Conservation (phyloP, 371 early-diverging fungal species). For the Mortierella sp. region DNA sequence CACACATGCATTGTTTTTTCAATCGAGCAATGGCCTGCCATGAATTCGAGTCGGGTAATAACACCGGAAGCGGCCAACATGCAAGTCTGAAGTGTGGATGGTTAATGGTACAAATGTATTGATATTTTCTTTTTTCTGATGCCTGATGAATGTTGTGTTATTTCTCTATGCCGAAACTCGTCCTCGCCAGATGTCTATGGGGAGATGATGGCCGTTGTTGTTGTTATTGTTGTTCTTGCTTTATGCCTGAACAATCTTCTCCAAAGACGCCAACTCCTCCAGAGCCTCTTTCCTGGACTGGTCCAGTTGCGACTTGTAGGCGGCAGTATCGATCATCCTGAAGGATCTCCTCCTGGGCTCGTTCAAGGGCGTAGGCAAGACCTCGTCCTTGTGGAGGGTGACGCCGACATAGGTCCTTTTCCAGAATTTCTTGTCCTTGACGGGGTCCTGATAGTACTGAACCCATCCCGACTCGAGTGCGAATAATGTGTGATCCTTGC, state of each 20-base stretch:
- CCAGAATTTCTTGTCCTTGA: constrained; percentile 67
- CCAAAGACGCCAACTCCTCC: constrained; percentile 33
- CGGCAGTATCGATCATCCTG: constrained; percentile 74
- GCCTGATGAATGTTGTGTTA: too few relatives aligned
- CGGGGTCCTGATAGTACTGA: constrained; percentile 83
- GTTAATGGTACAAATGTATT: too few relatives aligned
- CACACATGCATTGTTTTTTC: not conserved
- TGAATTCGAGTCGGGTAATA: too few relatives aligned
- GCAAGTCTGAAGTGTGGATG: too few relatives aligned
- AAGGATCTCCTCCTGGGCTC: constrained; percentile 83
- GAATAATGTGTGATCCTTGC: constrained; percentile 93
- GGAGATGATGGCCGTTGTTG: too few relatives aligned
- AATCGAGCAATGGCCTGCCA: too few relatives aligned
- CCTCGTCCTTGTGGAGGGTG: constrained; percentile 72
- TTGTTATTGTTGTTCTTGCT: not conserved
- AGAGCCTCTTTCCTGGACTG: constrained; percentile 52
- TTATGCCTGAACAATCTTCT: constrained; percentile 48
- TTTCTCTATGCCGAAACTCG: too few relatives aligned
- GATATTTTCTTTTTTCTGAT: too few relatives aligned
- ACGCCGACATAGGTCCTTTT: constrained; percentile 87
- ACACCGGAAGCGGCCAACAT: too few relatives aligned
- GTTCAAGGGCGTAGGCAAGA: constrained; percentile 73
- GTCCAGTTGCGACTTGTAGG: constrained; percentile 55
- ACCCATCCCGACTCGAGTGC: constrained; percentile 90
- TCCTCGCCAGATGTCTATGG: too few relatives aligned